Evolutionary conservation across 1,139 yeast species (phyloP).

Genomic region (Geotrichum citri-aurantii): DNA sequence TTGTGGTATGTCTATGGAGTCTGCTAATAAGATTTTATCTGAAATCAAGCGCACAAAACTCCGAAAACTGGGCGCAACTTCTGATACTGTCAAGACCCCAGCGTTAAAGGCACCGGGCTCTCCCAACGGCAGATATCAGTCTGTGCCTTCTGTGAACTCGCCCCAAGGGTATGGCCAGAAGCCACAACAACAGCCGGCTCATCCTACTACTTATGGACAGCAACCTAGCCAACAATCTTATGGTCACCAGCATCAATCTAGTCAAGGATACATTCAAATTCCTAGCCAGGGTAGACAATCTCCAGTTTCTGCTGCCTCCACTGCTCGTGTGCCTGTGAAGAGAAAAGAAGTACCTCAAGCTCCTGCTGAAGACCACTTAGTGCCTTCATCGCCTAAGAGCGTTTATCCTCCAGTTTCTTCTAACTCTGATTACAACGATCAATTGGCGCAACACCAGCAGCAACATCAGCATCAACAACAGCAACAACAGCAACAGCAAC

Average conservation of each 20-base stretch:
- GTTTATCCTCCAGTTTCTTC: slow-evolving; percentile 11
- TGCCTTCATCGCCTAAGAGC: slow-evolving; percentile 1
- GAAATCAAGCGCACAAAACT: slow-evolving; percentile 79
- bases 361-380: not conserved
- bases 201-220: not conserved
- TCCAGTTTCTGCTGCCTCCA: not conserved
- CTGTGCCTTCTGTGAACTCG: not conserved
- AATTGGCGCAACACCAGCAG: not conserved
- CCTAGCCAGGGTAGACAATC: not conserved
- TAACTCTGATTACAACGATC: not conserved
- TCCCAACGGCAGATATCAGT: not conserved
- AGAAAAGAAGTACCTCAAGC: slow-evolving; percentile 17
- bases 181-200: not conserved
- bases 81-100: not conserved
- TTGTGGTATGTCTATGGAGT: slow-evolving; percentile 98
- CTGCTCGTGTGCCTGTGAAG: slow-evolving; percentile 16
- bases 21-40: slow-evolving; percentile 81
- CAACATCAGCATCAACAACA: slow-evolving; percentile 3
- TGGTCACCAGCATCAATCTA: slow-evolving; percentile 1
- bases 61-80: slow-evolving; percentile 32
- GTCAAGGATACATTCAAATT: not conserved
- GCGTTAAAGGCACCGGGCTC: not conserved
- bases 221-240: not conserved
- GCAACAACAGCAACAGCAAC: slow-evolving; percentile 4
- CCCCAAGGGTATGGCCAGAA: not conserved